These are phyloP conservation scores for Aegilops bicornis DNA, from an alignment of 176 grass and related monocot species.

Conservation along the genomic window DNA sequence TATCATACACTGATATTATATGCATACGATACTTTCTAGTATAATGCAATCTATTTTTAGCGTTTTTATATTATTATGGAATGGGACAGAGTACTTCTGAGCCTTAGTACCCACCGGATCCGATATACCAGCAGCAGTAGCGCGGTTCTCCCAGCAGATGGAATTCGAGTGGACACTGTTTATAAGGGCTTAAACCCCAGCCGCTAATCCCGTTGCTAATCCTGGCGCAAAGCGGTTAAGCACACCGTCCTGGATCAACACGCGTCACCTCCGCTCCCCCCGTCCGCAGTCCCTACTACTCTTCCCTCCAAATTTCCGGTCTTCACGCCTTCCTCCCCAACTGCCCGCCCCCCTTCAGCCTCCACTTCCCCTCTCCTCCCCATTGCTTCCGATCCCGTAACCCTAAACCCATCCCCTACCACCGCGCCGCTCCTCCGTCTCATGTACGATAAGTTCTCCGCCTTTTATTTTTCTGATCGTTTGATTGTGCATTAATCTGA, in stretches of 20 bases:
- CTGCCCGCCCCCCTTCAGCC: not conserved
- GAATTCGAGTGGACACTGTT: not conserved
- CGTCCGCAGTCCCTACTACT: not conserved
- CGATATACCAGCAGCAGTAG: conserved; percentile 5
- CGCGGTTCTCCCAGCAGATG: not conserved
- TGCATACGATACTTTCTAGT: too few relatives aligned
- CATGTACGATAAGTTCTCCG: not conserved
- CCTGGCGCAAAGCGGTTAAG: conserved; percentile 31
- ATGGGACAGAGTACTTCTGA: too few relatives aligned
- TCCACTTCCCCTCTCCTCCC: not conserved
- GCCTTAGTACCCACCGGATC: not conserved
- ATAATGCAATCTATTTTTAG: too few relatives aligned
- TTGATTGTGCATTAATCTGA: too few relatives aligned
- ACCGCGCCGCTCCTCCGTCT: not conserved
- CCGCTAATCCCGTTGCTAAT: conserved; percentile 45
- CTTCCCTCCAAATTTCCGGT: conserved; percentile 43
- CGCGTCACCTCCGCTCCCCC: conserved; percentile 22
- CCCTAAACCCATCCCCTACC: conserved; percentile 3
- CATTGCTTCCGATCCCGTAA: not conserved
- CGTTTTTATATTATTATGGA: too few relatives aligned
- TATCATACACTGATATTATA: too few relatives aligned
- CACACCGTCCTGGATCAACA: conserved; percentile 14
- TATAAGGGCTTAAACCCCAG: conserved; percentile 24
- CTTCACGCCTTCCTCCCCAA: conserved; percentile 28
- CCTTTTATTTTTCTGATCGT: not conserved